Evolutionary conservation across 2,329 filamentous ascomycete genomes (phyloP).

Genomic region (Calonectria pauciramosa): DNA sequence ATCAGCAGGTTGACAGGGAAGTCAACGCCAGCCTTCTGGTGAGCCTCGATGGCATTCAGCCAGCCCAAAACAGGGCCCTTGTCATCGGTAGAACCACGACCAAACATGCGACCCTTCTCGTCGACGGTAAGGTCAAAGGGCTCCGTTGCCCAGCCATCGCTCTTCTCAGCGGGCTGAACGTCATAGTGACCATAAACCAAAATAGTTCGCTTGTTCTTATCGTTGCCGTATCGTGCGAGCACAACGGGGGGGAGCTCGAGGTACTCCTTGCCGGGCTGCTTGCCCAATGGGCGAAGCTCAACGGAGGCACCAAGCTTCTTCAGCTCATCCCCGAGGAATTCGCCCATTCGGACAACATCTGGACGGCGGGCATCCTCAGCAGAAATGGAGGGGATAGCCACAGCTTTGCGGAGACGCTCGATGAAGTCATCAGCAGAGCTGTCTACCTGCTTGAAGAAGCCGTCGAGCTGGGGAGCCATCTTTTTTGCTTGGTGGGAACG

Average conservation of each 20-base stretch:
- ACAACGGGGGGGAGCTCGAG: slow-evolving; percentile 94
- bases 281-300: slow-evolving; percentile 87
- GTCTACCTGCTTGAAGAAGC: slow-evolving; percentile 95
- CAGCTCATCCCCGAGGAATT: slow-evolving; percentile 89
- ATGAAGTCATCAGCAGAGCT: slow-evolving; percentile 84
- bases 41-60: slow-evolving; percentile 98
- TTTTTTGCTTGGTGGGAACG: slow-evolving; percentile 74
- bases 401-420: slow-evolving; percentile 89
- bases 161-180: slow-evolving; percentile 93
- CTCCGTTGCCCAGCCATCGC: slow-evolving; percentile 95
- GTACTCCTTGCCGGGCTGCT: slow-evolving; percentile 91
- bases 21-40: slow-evolving; percentile 93
- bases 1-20: slow-evolving; percentile 98
- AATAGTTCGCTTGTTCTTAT: slow-evolving; percentile 93
- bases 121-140: slow-evolving; percentile 92
- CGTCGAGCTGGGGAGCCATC: slow-evolving; percentile 92
- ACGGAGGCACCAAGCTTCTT: slow-evolving; percentile 87
- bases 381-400: slow-evolving; percentile 96
- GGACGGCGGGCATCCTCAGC: slow-evolving; percentile 89
- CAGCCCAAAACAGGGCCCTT: slow-evolving; percentile 98
- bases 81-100: slow-evolving; percentile 95
- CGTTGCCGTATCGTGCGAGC: slow-evolving; percentile 90
- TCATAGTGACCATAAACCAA: slow-evolving; percentile 99
- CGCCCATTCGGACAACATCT: slow-evolving; percentile 96
- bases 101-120: slow-evolving; percentile 94